Conservation (phyloP, 1,284 basidiomycete species). For the Erythrobasidium hasegawianum region DNA sequence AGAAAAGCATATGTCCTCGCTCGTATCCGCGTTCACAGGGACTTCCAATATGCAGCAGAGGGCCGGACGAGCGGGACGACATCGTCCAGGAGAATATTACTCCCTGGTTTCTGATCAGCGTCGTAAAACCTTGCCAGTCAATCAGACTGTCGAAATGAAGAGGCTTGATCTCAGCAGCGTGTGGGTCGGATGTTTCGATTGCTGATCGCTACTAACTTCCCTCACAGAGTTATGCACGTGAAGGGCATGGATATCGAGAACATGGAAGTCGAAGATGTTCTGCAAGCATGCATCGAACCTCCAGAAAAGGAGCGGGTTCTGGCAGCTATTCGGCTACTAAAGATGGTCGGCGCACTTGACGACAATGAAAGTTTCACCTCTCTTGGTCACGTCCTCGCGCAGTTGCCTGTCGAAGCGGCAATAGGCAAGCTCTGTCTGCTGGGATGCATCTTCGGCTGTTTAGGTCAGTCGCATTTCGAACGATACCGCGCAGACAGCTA, state of each 20-base stretch:
- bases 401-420: slow-evolving; percentile 82
- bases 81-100: slow-evolving; percentile 63
- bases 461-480: slow-evolving; percentile 48
- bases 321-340: slow-evolving; percentile 56
- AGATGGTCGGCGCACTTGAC: slow-evolving; percentile 74
- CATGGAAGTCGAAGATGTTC: slow-evolving; percentile 74
- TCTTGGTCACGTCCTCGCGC: slow-evolving; percentile 73
- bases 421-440: slow-evolving; percentile 86
- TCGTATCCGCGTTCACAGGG: slow-evolving; percentile 77
- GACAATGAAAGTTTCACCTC: slow-evolving; percentile 65
- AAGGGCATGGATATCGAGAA: slow-evolving; percentile 92
- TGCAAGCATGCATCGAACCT: slow-evolving; percentile 74
- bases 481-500: slow-evolving; percentile 79
- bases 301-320: slow-evolving; percentile 73
- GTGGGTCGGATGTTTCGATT: neutral
- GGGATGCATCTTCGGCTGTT: slow-evolving; percentile 71
- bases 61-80: slow-evolving; percentile 67
- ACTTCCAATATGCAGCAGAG: slow-evolving; percentile 78
- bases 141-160: slow-evolving; percentile 82
- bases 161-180: slow-evolving; percentile 53
- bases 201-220: neutral
- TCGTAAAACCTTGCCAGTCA: slow-evolving; percentile 61
- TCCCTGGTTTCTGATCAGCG: slow-evolving; percentile 77
- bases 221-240: slow-evolving; percentile 64
- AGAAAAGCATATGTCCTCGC: slow-evolving; percentile 66